A percentile compares a stretch with the other conserved stretches of the same genome.
Conservation (phyloP, 225 moss, liverwort and hornwort species). For the Pleurozium schreberi region DNA sequence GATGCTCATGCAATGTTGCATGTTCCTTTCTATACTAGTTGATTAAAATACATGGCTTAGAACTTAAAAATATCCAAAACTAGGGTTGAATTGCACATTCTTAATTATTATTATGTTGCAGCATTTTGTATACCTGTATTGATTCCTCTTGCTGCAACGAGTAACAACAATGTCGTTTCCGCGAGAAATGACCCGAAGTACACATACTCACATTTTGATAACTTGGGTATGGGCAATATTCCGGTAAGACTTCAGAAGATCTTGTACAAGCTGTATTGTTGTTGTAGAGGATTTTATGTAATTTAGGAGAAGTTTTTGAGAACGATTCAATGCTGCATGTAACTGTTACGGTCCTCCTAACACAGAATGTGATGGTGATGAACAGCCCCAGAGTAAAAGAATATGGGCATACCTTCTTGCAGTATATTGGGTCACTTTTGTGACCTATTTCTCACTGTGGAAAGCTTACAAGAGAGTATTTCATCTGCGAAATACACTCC, state of each 20-base stretch:
- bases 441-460: slow-evolving; percentile 44
- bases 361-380: background rate
- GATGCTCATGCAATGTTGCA: no score
- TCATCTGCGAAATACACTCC: slow-evolving; percentile 20
- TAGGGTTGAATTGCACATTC: no score
- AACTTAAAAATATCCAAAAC: no score
- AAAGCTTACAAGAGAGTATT: slow-evolving; percentile 55
- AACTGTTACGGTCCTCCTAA: background rate
- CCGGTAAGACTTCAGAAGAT: slow-evolving; percentile 13
- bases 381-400: slow-evolving; percentile 32
- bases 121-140: slow-evolving; percentile 39
- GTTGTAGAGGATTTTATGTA: background rate
- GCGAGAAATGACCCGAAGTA: background rate
- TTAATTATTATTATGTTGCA: no score
- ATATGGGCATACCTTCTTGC: slow-evolving; percentile 70
- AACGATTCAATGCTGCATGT: background rate
- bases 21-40: no score
- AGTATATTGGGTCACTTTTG: slow-evolving; percentile 53
- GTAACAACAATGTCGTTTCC: slow-evolving; percentile 2
- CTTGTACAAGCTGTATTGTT: background rate
- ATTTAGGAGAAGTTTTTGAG: background rate
- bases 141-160: slow-evolving; percentile 61
- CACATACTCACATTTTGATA: slow-evolving; percentile 35
- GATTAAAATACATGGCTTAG: no score
- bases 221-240: slow-evolving; percentile 78